phyloP scores from a whole-genome alignment of 371 early-diverging fungal species.

The Cokeromyces recurvatus region DNA sequence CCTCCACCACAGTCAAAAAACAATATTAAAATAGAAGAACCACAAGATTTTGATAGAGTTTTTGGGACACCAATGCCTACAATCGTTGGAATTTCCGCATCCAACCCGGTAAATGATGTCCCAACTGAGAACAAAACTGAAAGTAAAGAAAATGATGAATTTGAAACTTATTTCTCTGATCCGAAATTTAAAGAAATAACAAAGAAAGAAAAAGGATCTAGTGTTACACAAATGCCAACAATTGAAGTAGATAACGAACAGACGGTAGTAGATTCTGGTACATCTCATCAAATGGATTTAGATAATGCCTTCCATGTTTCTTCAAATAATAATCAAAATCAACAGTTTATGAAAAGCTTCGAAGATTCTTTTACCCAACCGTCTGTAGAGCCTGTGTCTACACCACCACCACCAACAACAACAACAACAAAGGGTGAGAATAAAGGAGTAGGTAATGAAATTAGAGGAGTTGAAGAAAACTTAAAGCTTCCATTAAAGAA shows the following conservation, averaged over 20 bases:
- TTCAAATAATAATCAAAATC: no score
- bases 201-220: conserved; percentile 2
- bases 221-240: no score
- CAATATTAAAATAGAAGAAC: neutral
- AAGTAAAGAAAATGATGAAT: conserved; percentile 12
- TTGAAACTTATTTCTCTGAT: conserved; percentile 22
- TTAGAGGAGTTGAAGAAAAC: neutral
- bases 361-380: neutral
- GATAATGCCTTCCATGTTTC: no score
- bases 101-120: no score
- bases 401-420: no score
- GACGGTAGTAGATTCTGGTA: no score
- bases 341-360: neutral
- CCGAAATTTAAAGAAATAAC: conserved; percentile 22
- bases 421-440: conserved; percentile 4
- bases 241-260: no score
- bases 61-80: conserved; percentile 4
- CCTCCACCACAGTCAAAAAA: no score
- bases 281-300: no score
- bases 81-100: no score
- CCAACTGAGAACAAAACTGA: no score
- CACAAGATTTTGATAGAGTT: conserved; percentile 11
- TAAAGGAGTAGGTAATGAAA: conserved; percentile 3
- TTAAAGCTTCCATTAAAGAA: neutral
- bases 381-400: no score